phyloP scores from a whole-genome alignment of 2,329 filamentous ascomycete genomes.

The Colletotrichum coccodes region DNA sequence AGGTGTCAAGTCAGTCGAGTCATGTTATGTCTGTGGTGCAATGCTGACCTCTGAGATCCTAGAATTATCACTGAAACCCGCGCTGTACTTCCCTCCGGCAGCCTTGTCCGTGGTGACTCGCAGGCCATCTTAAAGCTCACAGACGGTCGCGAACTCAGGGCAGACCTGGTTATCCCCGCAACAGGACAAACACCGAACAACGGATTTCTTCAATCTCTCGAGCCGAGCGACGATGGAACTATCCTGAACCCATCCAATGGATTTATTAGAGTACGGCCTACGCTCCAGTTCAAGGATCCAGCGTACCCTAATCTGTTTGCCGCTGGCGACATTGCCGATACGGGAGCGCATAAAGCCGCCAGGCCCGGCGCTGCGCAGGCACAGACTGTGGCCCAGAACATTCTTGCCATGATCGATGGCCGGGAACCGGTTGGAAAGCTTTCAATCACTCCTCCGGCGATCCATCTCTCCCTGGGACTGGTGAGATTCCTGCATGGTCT shows the following conservation, averaged over 20 bases:
- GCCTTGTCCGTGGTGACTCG: not conserved
- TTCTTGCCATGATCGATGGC: constrained; percentile 50
- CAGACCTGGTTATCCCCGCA: constrained; percentile 16
- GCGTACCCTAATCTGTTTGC: constrained; percentile 54
- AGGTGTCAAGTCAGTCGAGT: constrained; percentile 1
- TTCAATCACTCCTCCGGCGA: not conserved
- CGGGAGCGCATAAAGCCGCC: constrained; percentile 51
- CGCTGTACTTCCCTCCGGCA: not conserved
- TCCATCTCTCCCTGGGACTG: constrained; percentile 20
- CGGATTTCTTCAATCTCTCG: not conserved
- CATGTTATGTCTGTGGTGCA: no score
- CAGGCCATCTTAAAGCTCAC: not conserved
- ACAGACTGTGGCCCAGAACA: constrained; percentile 54
- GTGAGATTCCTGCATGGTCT: not conserved
- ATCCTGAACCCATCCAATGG: constrained; percentile 6
- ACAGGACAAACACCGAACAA: constrained; percentile 21
- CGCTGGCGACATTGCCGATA: constrained; percentile 61
- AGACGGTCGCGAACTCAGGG: constrained; percentile 4
- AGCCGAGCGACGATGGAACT: not conserved
- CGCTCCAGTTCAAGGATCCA: constrained; percentile 51
- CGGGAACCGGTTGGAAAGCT: constrained; percentile 27
- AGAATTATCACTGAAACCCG: constrained; percentile 13
- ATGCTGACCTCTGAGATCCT: not conserved
- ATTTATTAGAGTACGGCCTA: constrained; percentile 51
- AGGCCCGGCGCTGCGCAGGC: constrained; percentile 56